Evolutionary conservation across 176 grass and related monocot species (phyloP), one percentile per base, ranked within the genome.

Genomic region (Lolium rigidum): DNA sequence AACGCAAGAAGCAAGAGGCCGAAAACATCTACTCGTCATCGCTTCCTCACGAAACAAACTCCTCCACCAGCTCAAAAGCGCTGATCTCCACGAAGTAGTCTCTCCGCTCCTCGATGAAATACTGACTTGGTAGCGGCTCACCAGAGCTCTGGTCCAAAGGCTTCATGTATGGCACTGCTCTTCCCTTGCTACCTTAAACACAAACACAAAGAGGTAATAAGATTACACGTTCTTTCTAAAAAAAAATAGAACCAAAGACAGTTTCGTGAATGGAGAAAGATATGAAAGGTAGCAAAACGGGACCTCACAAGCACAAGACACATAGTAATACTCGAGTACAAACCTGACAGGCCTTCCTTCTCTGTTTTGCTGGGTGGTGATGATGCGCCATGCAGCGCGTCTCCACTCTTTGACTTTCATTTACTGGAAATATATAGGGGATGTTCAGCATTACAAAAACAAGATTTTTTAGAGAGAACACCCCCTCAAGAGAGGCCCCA

Each of bases 21-120:
- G n/a, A n/a, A n/a, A n/a, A n/a, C n/a, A n/a, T n/a, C n/a, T n/a
- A n/a, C n/a, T n/a, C n/a, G n/a, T n/a, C n/a, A n/a, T n/a, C n/a
- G n/a, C n/a, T n/a, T n/a, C n/a, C n/a, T n/a, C n/a, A n/a, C n/a
- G n/a, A n/a, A n/a, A n/a, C n/a, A n/a, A n/a, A n/a, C n/a, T n/a
- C n/a, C n/a, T n/a, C n/a, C n/a, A 52, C 50, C 50, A 16, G 15
- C 50, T 16, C 14, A 52, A 52, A 52, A 5, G 14, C 50, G 10
- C 31, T 14, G 4, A 52, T 10, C 10, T n/a, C 37, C 9, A 18
- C 72, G 18, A 75, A 75, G 48, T 75, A 52, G 24, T 7, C 17
- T 39, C 72, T 75, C 7, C 15, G 47, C 72, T 75, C 48, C 47
- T 52, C 14, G 3, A 75, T 75, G 48, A 75, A 75, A 51, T 50